Percentiles rank a stretch among this genome's conserved stretches.
phyloP scores from a whole-genome alignment of 371 early-diverging fungal species.

The Actinomortierella ambigua region DNA sequence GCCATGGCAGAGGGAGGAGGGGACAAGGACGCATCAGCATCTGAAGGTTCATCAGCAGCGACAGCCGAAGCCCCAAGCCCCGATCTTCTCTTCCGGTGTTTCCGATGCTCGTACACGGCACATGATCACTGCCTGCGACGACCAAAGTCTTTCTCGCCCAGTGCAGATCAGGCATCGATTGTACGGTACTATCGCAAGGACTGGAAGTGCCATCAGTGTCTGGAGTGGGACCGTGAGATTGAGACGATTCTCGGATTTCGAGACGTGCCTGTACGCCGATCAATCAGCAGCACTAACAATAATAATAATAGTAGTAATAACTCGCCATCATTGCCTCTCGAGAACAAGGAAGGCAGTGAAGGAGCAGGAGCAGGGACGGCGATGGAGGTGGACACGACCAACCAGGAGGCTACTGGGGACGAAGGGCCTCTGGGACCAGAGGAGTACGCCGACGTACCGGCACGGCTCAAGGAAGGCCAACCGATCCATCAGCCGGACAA shows the following conservation, averaged over 20 bases:
- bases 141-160: conserved; percentile 10
- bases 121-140: conserved; percentile 47
- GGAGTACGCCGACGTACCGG: neutral
- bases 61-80: conserved; percentile 11
- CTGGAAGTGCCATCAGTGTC: conserved; percentile 52
- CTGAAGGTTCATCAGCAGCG: conserved; percentile 8
- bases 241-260: conserved; percentile 36
- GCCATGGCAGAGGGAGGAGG: neutral
- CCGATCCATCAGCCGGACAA: conserved; percentile 27
- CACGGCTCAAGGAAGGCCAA: conserved; percentile 21
- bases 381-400: conserved; percentile 18
- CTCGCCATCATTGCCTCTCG: neutral
- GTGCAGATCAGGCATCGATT: conserved; percentile 11
- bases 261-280: conserved; percentile 19
- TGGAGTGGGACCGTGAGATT: conserved; percentile 40
- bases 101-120: conserved; percentile 46
- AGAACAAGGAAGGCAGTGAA: conserved; percentile 9
- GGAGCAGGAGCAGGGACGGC: neutral
- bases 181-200: conserved; percentile 30
- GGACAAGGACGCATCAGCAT: conserved; percentile 2
- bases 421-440: conserved; percentile 7
- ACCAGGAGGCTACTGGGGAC: neutral
- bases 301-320: conserved; percentile 12
- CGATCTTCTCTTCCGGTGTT: conserved; percentile 47
- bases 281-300: conserved; percentile 6